Percentiles rank a stretch among this genome's conserved stretches.
Evolutionary conservation across 2,329 filamentous ascomycete species (phyloP).

Genomic region (Talaromyces atroroseus): DNA sequence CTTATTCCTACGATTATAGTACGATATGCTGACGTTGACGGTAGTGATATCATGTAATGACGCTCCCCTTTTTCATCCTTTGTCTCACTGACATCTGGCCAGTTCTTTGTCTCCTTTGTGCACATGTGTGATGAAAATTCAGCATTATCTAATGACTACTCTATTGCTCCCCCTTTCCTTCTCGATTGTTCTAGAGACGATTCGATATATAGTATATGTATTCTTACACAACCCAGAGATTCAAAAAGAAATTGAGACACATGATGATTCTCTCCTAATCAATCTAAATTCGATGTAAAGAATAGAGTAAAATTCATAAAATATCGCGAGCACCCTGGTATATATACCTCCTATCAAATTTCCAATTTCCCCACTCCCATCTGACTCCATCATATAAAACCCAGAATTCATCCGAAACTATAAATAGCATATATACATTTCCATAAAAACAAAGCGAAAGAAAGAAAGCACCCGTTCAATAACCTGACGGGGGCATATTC

Average conservation of each 20-base stretch:
- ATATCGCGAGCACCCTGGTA: neutral
- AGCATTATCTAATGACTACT: neutral
- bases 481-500: neutral
- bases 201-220: neutral
- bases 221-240: neutral
- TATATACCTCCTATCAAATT: neutral
- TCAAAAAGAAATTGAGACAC: neutral
- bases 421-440: neutral
- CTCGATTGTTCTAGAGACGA: neutral
- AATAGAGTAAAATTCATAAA: neutral
- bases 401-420: neutral
- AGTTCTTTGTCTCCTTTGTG: neutral
- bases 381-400: constrained; percentile 5
- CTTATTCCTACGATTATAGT: neutral
- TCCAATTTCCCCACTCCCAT: neutral
- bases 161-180: neutral
- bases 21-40: neutral
- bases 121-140: neutral
- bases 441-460: neutral
- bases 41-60: constrained; percentile 9
- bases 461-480: neutral
- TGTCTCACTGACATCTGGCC: neutral
- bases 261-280: neutral
- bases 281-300: neutral
- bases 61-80: neutral